phyloP scores from a whole-genome alignment of 495 filamentous ascomycete species.

The Haplographium delicatum region DNA sequence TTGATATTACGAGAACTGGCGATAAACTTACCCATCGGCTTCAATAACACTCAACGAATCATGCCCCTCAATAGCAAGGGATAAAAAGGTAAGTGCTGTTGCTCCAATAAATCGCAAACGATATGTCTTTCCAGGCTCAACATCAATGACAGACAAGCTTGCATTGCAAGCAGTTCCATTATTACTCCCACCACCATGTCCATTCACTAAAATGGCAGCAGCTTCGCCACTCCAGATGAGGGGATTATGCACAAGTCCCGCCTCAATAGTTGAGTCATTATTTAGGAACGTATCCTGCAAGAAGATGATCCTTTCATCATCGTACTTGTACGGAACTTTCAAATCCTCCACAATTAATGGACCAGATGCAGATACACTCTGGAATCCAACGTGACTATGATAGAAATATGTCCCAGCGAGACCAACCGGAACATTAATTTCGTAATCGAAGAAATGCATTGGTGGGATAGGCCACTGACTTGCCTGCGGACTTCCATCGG shows the following conservation, averaged over 20 bases:
- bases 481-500: slow-evolving; percentile 48
- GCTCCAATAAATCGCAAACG: slow-evolving; percentile 50
- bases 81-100: slow-evolving; percentile 45
- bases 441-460: slow-evolving; percentile 57
- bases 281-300: slow-evolving; percentile 47
- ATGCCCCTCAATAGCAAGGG: slow-evolving; percentile 48
- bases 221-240: slow-evolving; percentile 44
- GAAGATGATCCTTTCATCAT: slow-evolving; percentile 49
- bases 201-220: slow-evolving; percentile 46
- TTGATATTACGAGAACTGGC: not conserved
- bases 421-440: slow-evolving; percentile 41
- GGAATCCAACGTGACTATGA: slow-evolving; percentile 54
- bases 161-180: slow-evolving; percentile 34
- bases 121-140: slow-evolving; percentile 54
- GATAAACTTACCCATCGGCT: slow-evolving; percentile 42
- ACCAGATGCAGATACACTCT: slow-evolving; percentile 47
- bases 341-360: slow-evolving; percentile 51
- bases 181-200: slow-evolving; percentile 28
- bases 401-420: slow-evolving; percentile 56
- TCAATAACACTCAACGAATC: slow-evolving; percentile 44
- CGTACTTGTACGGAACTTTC: slow-evolving; percentile 43
- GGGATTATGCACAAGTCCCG: slow-evolving; percentile 32
- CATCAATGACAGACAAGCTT: slow-evolving; percentile 43
- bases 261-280: slow-evolving; percentile 37
- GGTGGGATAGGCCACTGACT: slow-evolving; percentile 57